These are phyloP conservation scores for Pyrus hybrid DNA, from an alignment of 331 rosid genomes.

Conservation along the genomic window DNA sequence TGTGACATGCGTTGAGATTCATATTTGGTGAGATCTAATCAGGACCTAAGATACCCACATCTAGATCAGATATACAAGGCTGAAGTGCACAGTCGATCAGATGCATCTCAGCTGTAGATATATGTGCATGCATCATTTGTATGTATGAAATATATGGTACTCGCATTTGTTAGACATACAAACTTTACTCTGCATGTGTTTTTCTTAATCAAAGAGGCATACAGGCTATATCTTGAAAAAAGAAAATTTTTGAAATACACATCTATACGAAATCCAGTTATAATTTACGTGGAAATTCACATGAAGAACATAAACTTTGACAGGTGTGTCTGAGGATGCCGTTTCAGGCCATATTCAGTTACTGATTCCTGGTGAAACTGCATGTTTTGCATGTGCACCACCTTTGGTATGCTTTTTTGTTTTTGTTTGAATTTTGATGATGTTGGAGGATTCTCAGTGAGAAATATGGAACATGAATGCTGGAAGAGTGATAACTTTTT, in stretches of 20 bases:
- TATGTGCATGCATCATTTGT: neutral
- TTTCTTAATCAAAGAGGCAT: too few species aligned
- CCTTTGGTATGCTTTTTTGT: slow-evolving; percentile 58
- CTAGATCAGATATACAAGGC: too few species aligned
- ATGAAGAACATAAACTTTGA: slow-evolving; percentile 14
- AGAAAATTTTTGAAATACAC: too few species aligned
- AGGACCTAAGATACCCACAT: too few species aligned
- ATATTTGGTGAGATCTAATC: too few species aligned
- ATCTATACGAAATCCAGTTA: too few species aligned
- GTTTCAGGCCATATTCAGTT: slow-evolving; percentile 97
- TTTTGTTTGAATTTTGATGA: slow-evolving; percentile 7
- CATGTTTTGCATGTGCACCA: slow-evolving; percentile 99
- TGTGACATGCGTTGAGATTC: neutral
- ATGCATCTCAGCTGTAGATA: too few species aligned
- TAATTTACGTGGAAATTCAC: neutral
- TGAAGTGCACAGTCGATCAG: too few species aligned
- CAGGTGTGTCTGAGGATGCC: slow-evolving; percentile 98
- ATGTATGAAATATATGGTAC: neutral
- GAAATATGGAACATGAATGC: neutral
- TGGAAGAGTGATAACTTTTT: neutral
- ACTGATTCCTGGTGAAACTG: slow-evolving; percentile 91
- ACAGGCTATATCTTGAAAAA: too few species aligned
- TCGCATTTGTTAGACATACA: too few species aligned
- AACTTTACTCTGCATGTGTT: too few species aligned
- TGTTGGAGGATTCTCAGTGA: neutral